These are phyloP conservation scores for Fusarium domesticum DNA, from an alignment of 2,329 filamentous ascomycete species.

Conservation along the genomic window DNA sequence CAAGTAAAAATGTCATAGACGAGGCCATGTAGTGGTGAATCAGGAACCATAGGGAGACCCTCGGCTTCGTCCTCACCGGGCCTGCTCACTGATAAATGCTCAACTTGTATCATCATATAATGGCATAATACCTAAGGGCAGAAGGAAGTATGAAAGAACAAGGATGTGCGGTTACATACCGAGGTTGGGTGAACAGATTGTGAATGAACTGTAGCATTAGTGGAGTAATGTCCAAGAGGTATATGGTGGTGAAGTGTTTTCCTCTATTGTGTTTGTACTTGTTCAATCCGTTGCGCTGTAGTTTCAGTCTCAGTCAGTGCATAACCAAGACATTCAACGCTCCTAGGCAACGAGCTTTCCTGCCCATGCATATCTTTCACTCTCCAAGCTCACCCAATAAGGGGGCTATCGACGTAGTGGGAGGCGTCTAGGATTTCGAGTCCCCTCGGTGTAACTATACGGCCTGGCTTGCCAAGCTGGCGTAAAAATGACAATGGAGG, in stretches of 20 bases:
- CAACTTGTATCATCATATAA: slow-evolving; percentile 42
- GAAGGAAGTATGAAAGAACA: neutral
- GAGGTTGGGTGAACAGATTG: neutral
- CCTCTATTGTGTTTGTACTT: too few relatives aligned
- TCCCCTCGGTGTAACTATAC: neutral
- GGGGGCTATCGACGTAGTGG: too few relatives aligned
- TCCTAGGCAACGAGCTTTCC: too few relatives aligned
- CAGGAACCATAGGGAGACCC: slow-evolving; percentile 46
- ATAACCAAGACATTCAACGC: too few relatives aligned
- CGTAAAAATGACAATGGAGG: too few relatives aligned
- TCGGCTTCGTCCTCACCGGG: slow-evolving; percentile 49
- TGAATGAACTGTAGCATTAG: neutral
- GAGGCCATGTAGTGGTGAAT: slow-evolving; percentile 24
- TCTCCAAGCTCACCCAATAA: too few relatives aligned
- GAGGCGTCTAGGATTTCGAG: neutral
- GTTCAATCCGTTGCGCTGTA: too few relatives aligned
- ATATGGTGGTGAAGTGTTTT: too few relatives aligned
- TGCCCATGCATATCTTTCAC: too few relatives aligned
- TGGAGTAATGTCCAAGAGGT: too few relatives aligned
- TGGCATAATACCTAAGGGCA: neutral
- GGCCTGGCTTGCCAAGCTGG: too few relatives aligned
- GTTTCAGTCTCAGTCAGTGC: too few relatives aligned
- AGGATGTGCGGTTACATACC: neutral
- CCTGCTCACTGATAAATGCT: slow-evolving; percentile 37
- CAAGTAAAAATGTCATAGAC: slow-evolving; percentile 51